Evolutionary conservation across 805 yeast species (phyloP).

Genomic region (Candida maris): DNA sequence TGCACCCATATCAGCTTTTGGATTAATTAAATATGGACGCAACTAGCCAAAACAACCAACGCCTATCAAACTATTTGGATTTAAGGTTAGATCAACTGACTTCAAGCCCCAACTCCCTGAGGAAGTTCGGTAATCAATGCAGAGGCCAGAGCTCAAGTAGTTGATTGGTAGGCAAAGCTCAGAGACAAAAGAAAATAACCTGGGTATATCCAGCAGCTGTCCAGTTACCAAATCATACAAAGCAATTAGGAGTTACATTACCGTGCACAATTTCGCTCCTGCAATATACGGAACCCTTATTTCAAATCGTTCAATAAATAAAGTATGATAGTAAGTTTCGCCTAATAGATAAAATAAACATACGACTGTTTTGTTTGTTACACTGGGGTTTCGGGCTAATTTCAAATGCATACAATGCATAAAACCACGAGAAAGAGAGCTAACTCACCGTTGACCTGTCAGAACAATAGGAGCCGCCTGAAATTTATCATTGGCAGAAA

Average conservation of each 20-base stretch:
- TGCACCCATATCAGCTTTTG: constrained; percentile 9
- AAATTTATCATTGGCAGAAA: neutral
- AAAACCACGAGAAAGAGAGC: constrained; percentile 2
- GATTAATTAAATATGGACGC: constrained; percentile 19
- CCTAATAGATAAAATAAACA: constrained; percentile 23
- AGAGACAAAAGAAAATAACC: constrained; percentile 17
- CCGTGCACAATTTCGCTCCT: constrained; percentile 16
- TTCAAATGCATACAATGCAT: constrained; percentile 6
- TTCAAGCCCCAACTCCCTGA: constrained; percentile 15
- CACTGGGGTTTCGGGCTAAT: constrained; percentile 4
- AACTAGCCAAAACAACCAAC: constrained; percentile 15
- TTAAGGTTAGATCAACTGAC: constrained; percentile 15
- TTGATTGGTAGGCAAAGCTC: constrained; percentile 23
- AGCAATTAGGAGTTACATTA: constrained; percentile 19
- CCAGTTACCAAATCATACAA: constrained; percentile 11
- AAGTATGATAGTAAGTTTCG: constrained; percentile 38
- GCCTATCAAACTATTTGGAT: constrained; percentile 7
- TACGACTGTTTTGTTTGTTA: constrained; percentile 3
- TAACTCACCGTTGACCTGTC: constrained; percentile 4
- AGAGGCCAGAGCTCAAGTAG: constrained; percentile 29
- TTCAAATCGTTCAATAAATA: constrained; percentile 34
- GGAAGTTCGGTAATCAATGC: constrained; percentile 16
- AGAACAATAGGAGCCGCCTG: constrained; percentile 1
- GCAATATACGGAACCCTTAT: constrained; percentile 27
- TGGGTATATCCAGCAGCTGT: constrained; percentile 29